Evolutionary conservation across 2,329 filamentous ascomycete genomes (phyloP), one percentile per base, ranked within the genome.

Genomic region (Pyricularia pennisetigena): DNA sequence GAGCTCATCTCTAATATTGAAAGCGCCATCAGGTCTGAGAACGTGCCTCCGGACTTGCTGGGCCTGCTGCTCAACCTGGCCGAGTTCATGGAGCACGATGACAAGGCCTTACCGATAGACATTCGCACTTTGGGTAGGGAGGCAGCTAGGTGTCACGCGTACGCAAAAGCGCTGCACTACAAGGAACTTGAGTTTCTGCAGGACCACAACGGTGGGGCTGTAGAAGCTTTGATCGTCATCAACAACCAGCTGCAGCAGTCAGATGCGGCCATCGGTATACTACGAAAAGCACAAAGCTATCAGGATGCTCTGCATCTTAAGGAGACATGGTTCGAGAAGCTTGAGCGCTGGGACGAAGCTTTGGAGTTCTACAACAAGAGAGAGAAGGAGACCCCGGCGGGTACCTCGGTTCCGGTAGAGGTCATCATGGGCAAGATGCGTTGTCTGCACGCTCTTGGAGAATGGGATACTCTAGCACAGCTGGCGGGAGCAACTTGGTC

Each of bases 401-500:
- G 86, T 68, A 80, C 85, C 70, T 76, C 81, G 0, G 79, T 82
- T 0, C 93, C 93, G 0, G 93, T 99, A 70, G 95, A 98, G 70
- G 93, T 99, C 68, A 93, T 97, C 41, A 98, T 99, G 94, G 95
- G 95, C 72, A 99, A 99, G 80, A 99, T 99, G 95, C 89, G 95
- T 65, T 99, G 95, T 83, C 81, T 98, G 71, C 95, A 99, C 76
- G 96, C 95, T 9, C 84, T 99, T 49, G 95, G 95, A 70, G 95
- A 99, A 78, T 99, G 95, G 95, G 96, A 98, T 72, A 88, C 93
- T 4, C 83, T 99, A 20, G 96, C 94, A 0, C 89, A 88, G 65
- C 83, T 99, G 68, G 94, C 94, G 0, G 91, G 96, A 75, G 93
- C 94, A 75, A 97, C 94, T 67, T 99, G 95, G 95, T 88, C 91